Percentiles rank a stretch among this genome's conserved stretches.
phyloP scores from a whole-genome alignment of 805 yeast genomes.

The Schwanniomyces pseudopolymorphus region DNA sequence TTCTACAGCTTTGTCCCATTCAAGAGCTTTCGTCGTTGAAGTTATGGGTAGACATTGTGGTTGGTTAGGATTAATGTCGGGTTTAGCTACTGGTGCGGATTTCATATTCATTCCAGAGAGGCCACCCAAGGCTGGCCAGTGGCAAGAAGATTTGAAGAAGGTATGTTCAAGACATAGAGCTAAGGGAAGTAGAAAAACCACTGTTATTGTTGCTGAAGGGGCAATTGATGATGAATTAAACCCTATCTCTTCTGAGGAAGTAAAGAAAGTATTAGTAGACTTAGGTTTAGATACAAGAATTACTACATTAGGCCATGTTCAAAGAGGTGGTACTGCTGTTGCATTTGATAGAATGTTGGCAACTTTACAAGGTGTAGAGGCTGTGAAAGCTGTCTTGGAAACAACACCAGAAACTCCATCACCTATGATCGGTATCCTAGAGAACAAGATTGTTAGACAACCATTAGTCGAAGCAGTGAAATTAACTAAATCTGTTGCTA shows the following conservation, averaged over 20 bases:
- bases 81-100: conserved; percentile 78
- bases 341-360: conserved; percentile 72
- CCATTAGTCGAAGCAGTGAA: conserved; percentile 73
- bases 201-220: conserved; percentile 82
- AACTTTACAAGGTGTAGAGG: conserved; percentile 80
- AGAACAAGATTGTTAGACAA: conserved; percentile 65
- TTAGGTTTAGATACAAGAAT: conserved; percentile 76
- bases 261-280: conserved; percentile 61
- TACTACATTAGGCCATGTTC: conserved; percentile 78
- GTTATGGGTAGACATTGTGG: conserved; percentile 93
- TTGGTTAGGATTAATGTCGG: conserved; percentile 82
- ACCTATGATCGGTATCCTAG: conserved; percentile 73
- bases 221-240: conserved; percentile 69
- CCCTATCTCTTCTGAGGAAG: conserved; percentile 66
- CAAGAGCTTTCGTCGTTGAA: conserved; percentile 80
- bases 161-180: conserved; percentile 64
- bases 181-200: conserved; percentile 75
- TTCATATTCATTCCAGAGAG: conserved; percentile 78
- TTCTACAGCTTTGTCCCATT: conserved; percentile 81
- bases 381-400: conserved; percentile 72
- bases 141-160: conserved; percentile 68
- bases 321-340: conserved; percentile 81
- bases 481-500: conserved; percentile 70
- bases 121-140: conserved; percentile 61
- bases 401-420: conserved; percentile 70